These are phyloP conservation scores for Macroventuria anomochaeta DNA, from an alignment of 2,329 filamentous ascomycete species.

Conservation along the genomic window DNA sequence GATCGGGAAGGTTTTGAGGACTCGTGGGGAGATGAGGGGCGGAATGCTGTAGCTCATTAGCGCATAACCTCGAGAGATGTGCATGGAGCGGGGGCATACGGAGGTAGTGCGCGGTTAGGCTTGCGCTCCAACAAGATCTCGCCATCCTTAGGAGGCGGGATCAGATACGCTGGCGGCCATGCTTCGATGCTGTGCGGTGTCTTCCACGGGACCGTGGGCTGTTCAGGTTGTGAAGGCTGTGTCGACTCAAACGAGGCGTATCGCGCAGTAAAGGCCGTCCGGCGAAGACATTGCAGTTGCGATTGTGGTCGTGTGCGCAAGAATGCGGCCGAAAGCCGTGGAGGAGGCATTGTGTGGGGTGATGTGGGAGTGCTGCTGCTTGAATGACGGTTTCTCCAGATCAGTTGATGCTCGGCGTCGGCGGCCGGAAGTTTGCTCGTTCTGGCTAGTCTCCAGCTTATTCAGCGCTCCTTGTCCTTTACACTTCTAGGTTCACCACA, in stretches of 20 bases:
- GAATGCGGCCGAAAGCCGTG: constrained; percentile 30
- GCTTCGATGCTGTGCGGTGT: constrained; percentile 44
- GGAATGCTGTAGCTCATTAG: constrained; percentile 34
- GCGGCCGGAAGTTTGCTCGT: constrained; percentile 16
- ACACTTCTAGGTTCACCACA: not conserved
- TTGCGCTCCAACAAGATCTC: constrained; percentile 43
- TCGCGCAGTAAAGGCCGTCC: constrained; percentile 26
- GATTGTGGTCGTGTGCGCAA: constrained; percentile 33
- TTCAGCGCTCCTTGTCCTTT: not conserved
- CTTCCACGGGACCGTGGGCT: constrained; percentile 46
- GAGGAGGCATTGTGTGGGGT: constrained; percentile 34
- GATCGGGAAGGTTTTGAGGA: constrained; percentile 72
- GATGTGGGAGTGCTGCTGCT: constrained; percentile 7
- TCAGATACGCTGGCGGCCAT: constrained; percentile 47
- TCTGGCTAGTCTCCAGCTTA: not conserved
- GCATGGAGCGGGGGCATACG: constrained; percentile 26
- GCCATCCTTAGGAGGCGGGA: constrained; percentile 46
- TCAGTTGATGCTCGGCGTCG: constrained; percentile 25
- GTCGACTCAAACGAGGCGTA: constrained; percentile 31
- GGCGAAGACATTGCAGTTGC: constrained; percentile 32
- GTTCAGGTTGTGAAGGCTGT: constrained; percentile 22
- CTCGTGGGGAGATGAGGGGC: constrained; percentile 42
- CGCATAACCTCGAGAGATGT: not conserved
- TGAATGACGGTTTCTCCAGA: constrained; percentile 21
- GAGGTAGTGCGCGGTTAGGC: constrained; percentile 45